Evolutionary conservation across 2,329 filamentous ascomycete genomes (phyloP).

Genomic region (Neonectria punicea): DNA sequence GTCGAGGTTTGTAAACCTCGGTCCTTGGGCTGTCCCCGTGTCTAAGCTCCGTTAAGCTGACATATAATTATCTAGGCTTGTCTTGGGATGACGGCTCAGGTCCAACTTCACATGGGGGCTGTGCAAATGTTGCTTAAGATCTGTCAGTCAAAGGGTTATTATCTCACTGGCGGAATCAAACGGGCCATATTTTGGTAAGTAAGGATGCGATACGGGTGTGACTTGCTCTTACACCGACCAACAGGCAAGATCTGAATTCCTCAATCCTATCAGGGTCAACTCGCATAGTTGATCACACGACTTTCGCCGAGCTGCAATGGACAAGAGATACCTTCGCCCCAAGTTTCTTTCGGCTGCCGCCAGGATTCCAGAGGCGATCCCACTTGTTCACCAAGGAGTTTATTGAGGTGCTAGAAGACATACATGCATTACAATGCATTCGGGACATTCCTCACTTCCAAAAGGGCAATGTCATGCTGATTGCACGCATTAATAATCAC

Average conservation of each 20-base stretch:
- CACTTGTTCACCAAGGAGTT: constrained; percentile 46
- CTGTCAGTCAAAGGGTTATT: constrained; percentile 42
- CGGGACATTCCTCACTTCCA: constrained; percentile 42
- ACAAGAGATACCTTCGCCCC: constrained; percentile 46
- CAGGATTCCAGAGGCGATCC: constrained; percentile 44
- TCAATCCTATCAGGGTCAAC: constrained; percentile 51
- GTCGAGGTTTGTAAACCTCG: constrained; percentile 49
- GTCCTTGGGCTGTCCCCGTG: neutral
- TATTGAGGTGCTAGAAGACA: constrained; percentile 50
- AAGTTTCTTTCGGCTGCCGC: constrained; percentile 45
- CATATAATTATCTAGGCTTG: constrained; percentile 45
- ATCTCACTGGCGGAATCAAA: constrained; percentile 53
- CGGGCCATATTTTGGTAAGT: constrained; percentile 57
- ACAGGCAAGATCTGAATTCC: constrained; percentile 57
- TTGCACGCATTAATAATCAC: constrained; percentile 52
- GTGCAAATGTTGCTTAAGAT: constrained; percentile 49
- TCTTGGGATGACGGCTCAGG: constrained; percentile 48
- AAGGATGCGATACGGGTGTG: constrained; percentile 14
- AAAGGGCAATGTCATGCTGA: constrained; percentile 34
- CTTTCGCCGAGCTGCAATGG: constrained; percentile 55
- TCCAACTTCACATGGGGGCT: constrained; percentile 55
- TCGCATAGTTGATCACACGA: constrained; percentile 53
- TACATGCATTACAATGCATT: constrained; percentile 52
- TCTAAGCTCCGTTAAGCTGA: constrained; percentile 8
- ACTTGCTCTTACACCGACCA: neutral